Base-by-base conservation (phyloP, 805 yeast species). In the Lipomyces spencermartinsiae region DNA sequence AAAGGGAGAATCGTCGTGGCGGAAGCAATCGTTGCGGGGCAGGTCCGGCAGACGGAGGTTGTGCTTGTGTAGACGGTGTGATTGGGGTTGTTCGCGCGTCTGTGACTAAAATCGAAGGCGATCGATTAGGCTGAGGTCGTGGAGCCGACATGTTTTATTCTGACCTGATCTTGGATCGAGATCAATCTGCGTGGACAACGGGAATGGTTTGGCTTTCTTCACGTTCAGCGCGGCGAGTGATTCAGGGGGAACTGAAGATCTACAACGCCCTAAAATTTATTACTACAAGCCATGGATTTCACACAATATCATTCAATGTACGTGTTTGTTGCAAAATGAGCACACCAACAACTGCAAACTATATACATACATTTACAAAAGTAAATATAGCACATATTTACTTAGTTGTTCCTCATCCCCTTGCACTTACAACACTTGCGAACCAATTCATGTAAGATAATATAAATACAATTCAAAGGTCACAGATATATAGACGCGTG, bases 101-200 rank as follows among this genome's bases (percentile, higher is more conserved):
- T 0, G 98, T 94, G 51, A 93, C 98, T 66, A 93, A 83, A 75
- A 93, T 93, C 1, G 97, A 91, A 10, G 98, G 98, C 37, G 97
- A 91, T 74, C 98, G 54, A 34, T 68, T 67, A 0, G 66, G 66
- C 22, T 35, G n/a, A 31, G 66, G 49, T 37, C 46, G 33, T 53
- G 16, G 33, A 29, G 58, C 12, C 9, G 56, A 31, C 62, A 43
- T 59, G 10, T 43, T 43, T 19, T 43, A 43, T 6, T n/a, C 39
- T 10, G 14, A 35, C 14, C 39, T 43, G 22, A 43, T 16, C 22
- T n/a, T 7, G 49, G 22, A 43, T 43, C 49, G 49, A 8, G 7
- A n/a, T n/a, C 49, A n/a, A 16, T 43, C 49, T 43, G 25, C 29
- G 29, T 25, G 29, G 29, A 25, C 29, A 25, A 25, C 3, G 29